These are phyloP conservation scores for Corchorus capsularis DNA, from an alignment of 345 rosid species.

Conservation along the genomic window DNA sequence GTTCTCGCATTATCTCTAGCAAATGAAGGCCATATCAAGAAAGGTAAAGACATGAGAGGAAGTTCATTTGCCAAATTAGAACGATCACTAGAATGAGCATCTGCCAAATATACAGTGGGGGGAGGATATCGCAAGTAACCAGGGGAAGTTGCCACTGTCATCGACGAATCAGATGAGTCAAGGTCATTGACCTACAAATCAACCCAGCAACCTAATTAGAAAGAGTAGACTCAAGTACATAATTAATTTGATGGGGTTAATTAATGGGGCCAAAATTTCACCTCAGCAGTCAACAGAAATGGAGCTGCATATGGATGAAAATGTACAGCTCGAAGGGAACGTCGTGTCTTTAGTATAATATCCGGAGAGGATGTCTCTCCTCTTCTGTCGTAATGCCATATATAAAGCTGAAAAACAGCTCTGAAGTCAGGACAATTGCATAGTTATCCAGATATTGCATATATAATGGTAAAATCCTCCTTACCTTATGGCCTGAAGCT, in stretches of 20 bases:
- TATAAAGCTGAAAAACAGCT: constrained; percentile 49
- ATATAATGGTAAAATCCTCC: constrained; percentile 3
- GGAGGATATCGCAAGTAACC: constrained; percentile 69
- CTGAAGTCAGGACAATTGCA: constrained; percentile 21
- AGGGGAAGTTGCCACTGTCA: constrained; percentile 65
- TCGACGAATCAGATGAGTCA: constrained; percentile 66
- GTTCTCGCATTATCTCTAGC: constrained; percentile 47
- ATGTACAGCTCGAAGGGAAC: constrained; percentile 78
- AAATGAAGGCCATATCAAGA: constrained; percentile 51
- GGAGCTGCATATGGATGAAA: constrained; percentile 79
- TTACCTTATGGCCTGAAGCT: constrained; percentile 83
- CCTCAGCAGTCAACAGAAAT: constrained; percentile 80
- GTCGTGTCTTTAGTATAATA: constrained; percentile 61
- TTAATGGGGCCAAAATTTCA: constrained; percentile 26
- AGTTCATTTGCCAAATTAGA: constrained; percentile 54
- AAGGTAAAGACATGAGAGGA: constrained; percentile 55
- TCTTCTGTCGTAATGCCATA: constrained; percentile 69
- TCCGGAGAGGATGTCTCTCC: constrained; percentile 67
- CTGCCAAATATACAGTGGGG: constrained; percentile 59
- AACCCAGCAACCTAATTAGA: constrained; percentile 27
- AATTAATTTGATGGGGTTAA: constrained; percentile 22
- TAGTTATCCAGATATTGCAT: constrained; percentile 3
- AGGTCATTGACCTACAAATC: constrained; percentile 79
- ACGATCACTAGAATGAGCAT: constrained; percentile 47
- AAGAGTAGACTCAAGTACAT: constrained; percentile 17